Evolutionary conservation across 2,329 filamentous ascomycete species (phyloP).

Genomic region (Cordyceps tenuipes): DNA sequence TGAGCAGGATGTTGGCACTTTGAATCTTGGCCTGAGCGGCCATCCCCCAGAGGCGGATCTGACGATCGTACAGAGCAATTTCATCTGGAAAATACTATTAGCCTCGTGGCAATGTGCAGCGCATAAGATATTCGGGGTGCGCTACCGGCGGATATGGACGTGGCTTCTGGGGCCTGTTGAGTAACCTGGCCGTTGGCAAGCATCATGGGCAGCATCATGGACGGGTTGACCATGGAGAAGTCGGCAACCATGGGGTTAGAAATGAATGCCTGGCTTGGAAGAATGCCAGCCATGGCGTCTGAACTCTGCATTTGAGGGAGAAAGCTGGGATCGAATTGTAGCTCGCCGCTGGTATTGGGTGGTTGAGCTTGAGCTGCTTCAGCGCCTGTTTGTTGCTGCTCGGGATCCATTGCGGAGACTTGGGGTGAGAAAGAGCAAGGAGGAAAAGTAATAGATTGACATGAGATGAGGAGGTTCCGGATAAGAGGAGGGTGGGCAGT

Average conservation of each 20-base stretch:
- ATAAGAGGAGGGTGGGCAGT: not conserved
- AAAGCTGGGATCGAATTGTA: constrained; percentile 17
- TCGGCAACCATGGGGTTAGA: not conserved
- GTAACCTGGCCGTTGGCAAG: constrained; percentile 23
- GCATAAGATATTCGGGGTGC: constrained; percentile 1
- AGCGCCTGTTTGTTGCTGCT: not conserved
- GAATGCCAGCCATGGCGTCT: constrained; percentile 16
- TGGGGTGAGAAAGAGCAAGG: not conserved
- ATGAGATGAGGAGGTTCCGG: not conserved
- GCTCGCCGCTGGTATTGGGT: constrained; percentile 14
- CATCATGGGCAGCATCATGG: constrained; percentile 24
- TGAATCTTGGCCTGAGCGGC: constrained; percentile 90
- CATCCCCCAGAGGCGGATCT: constrained; percentile 95
- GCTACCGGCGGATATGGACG: constrained; percentile 28
- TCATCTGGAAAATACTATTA: constrained; percentile 55
- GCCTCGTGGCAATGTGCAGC: not conserved
- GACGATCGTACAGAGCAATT: constrained; percentile 92
- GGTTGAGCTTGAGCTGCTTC: constrained; percentile 3
- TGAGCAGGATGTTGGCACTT: constrained; percentile 78
- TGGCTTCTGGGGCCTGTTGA: constrained; percentile 12
- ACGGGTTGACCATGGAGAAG: constrained; percentile 21
- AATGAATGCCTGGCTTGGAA: constrained; percentile 1
- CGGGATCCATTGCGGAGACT: not conserved
- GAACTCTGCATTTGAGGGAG: constrained; percentile 18
- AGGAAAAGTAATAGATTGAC: not conserved